These are phyloP conservation scores for Cutaneotrichosporon mucoides DNA, from an alignment of 1,284 basidiomycete species.

Conservation along the genomic window DNA sequence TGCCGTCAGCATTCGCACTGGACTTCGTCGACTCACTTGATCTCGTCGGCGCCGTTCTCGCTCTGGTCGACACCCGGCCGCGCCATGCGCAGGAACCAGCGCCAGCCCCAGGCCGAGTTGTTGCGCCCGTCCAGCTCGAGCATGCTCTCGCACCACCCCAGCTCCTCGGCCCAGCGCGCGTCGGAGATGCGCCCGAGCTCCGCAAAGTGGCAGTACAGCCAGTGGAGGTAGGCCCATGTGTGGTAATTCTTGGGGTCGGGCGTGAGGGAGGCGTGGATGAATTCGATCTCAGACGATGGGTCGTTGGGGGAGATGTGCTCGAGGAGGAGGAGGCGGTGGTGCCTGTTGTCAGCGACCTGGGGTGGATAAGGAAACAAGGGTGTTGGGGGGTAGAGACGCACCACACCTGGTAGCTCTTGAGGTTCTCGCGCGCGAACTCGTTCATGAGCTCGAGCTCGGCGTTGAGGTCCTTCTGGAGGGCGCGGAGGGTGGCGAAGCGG, in stretches of 20 bases:
- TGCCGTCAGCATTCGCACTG: constrained; percentile 31
- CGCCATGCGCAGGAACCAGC: constrained; percentile 86
- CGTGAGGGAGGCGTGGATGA: constrained; percentile 66
- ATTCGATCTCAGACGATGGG: constrained; percentile 62
- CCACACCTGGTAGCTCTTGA: constrained; percentile 97
- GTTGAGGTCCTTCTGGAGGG: constrained; percentile 62
- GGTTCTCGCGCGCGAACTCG: constrained; percentile 68
- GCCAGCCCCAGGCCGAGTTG: constrained; percentile 95
- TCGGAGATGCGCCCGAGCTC: constrained; percentile 48
- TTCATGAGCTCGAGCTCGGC: constrained; percentile 78
- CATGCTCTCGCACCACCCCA: constrained; percentile 71
- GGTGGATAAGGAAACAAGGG: too few species aligned
- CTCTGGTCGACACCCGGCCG: constrained; percentile 54
- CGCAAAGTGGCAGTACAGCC: constrained; percentile 74
- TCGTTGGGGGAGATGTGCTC: constrained; percentile 57
- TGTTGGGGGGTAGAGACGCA: constrained; percentile 25
- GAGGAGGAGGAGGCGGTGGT: constrained; percentile 78
- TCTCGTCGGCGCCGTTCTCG: constrained; percentile 22
- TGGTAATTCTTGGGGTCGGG: constrained; percentile 90
- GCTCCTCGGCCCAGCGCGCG: constrained; percentile 71
- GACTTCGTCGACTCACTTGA: neutral
- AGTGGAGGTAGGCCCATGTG: constrained; percentile 92
- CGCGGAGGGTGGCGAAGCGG: constrained; percentile 75
- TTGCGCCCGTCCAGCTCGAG: constrained; percentile 78
- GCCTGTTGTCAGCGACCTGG: constrained; percentile 48